A percentile compares a stretch with the other conserved stretches of the same genome.
Conservation (phyloP, 148 eudicot species). For the Polygonum maritimum region DNA sequence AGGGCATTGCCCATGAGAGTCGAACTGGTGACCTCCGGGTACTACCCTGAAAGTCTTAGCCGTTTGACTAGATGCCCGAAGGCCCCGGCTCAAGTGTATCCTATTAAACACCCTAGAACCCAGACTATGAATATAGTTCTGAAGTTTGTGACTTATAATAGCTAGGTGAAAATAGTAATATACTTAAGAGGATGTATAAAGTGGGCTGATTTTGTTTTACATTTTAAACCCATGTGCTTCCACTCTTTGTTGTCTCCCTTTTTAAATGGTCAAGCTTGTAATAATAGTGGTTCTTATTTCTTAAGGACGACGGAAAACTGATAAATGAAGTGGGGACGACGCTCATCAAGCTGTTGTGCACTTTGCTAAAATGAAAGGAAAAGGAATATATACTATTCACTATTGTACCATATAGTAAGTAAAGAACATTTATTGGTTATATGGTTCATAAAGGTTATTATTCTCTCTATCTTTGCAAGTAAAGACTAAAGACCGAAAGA, state of each 20-base stretch:
- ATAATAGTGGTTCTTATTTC: too few relatives aligned
- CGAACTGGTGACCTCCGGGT: too few relatives aligned
- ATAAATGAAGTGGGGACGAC: neutral
- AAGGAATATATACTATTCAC: neutral
- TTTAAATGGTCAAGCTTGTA: neutral
- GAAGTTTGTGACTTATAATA: too few relatives aligned
- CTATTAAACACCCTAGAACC: too few relatives aligned
- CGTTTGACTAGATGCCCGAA: too few relatives aligned
- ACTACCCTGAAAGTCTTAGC: too few relatives aligned
- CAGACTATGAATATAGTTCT: too few relatives aligned
- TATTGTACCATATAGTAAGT: neutral
- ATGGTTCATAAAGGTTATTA: neutral
- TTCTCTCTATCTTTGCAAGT: neutral
- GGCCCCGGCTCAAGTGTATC: too few relatives aligned
- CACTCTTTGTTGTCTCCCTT: neutral
- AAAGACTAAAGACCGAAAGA: neutral
- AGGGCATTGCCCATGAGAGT: too few relatives aligned
- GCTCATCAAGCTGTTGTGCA: neutral
- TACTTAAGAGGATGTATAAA: neutral
- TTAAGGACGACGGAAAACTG: neutral
- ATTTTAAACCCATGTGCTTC: neutral
- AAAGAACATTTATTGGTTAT: neutral
- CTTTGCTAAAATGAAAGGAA: neutral
- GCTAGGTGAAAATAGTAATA: too few relatives aligned
- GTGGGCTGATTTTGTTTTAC: neutral